Conservation (phyloP, 2,329 filamentous ascomycete species). For the Apiospora saccharicola region DNA sequence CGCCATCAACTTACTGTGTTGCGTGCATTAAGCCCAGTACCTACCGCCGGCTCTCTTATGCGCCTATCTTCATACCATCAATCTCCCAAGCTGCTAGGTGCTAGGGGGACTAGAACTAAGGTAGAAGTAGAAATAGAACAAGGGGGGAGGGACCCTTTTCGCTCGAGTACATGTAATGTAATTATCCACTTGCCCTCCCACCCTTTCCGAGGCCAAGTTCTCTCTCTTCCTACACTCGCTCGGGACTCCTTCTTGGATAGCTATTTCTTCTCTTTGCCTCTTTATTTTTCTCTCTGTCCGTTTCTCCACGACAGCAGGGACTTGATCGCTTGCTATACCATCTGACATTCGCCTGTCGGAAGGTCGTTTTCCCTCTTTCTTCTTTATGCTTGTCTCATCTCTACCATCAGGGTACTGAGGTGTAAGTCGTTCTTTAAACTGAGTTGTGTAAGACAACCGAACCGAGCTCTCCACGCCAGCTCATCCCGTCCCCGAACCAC, state of each 20-base stretch:
- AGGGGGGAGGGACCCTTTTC: conserved; percentile 3
- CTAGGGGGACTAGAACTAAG: conserved; percentile 3
- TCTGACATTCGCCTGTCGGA: conserved; percentile 12
- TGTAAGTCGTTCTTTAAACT: conserved; percentile 20
- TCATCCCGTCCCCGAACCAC: conserved; percentile 17
- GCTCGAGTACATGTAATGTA: conserved; percentile 14
- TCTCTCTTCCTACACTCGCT: conserved; percentile 20
- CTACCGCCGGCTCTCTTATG: conserved; percentile 4
- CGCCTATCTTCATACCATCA: conserved; percentile 20
- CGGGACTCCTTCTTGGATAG: conserved; percentile 16
- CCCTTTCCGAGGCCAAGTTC: conserved; percentile 16
- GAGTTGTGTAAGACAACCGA: conserved; percentile 17
- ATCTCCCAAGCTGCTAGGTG: conserved; percentile 4
- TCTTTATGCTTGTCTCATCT: conserved; percentile 10
- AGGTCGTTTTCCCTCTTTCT: conserved; percentile 1
- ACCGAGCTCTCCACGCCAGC: conserved; percentile 16
- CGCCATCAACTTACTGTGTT: conserved; percentile 12
- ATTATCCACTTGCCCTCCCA: conserved; percentile 18
- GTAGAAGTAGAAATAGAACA: conserved; percentile 1
- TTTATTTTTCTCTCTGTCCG: not conserved
- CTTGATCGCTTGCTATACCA: not conserved
- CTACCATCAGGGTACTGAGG: conserved; percentile 16
- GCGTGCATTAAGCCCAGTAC: conserved; percentile 15
- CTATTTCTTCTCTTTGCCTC: conserved; percentile 11
- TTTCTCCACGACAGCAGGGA: conserved; percentile 16